phyloP scores from a whole-genome alignment of 768 basidiomycete species.

The Lepiota venenata region DNA sequence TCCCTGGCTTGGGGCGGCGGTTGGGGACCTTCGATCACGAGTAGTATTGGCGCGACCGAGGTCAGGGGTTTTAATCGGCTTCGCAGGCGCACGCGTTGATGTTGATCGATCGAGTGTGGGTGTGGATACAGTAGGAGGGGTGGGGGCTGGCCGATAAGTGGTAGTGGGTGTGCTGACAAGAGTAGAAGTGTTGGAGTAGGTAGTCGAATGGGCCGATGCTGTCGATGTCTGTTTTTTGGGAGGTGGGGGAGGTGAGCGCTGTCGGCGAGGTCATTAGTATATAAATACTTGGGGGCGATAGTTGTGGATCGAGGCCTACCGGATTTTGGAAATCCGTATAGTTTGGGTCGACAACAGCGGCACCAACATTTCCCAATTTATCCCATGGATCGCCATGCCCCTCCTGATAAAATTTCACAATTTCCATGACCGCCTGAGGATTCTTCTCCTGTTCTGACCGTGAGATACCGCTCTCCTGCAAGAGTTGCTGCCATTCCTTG shows the following conservation, averaged over 20 bases:
- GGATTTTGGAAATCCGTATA: constrained; percentile 48
- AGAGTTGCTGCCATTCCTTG: constrained; percentile 97
- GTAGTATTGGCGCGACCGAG: constrained; percentile 70
- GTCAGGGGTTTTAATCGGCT: constrained; percentile 43
- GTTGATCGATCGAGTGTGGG: constrained; percentile 84
- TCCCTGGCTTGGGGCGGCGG: constrained; percentile 18
- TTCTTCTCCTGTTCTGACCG: constrained; percentile 95
- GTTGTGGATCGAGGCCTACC: constrained; percentile 37
- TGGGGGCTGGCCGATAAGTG: constrained; percentile 73
- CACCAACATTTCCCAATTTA: constrained; percentile 69
- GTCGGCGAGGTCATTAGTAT: constrained; percentile 10
- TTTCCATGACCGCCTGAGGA: constrained; percentile 97
- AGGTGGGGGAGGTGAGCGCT: constrained; percentile 50
- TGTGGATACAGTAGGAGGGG: constrained; percentile 60
- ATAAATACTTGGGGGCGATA: constrained; percentile 9
- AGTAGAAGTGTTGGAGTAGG: constrained; percentile 22
- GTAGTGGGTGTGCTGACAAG: constrained; percentile 43
- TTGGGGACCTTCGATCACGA: constrained; percentile 55
- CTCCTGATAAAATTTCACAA: constrained; percentile 98
- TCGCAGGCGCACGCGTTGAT: constrained; percentile 73
- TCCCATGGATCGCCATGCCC: constrained; percentile 80
- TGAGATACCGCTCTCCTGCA: constrained; percentile 95
- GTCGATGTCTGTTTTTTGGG: constrained; percentile 37
- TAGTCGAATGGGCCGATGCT: constrained; percentile 24
- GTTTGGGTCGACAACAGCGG: constrained; percentile 4